A percentile compares a stretch with the other conserved stretches of the same genome.
phyloP scores from a whole-genome alignment of 345 rosid genomes.

The Linum lewisii region DNA sequence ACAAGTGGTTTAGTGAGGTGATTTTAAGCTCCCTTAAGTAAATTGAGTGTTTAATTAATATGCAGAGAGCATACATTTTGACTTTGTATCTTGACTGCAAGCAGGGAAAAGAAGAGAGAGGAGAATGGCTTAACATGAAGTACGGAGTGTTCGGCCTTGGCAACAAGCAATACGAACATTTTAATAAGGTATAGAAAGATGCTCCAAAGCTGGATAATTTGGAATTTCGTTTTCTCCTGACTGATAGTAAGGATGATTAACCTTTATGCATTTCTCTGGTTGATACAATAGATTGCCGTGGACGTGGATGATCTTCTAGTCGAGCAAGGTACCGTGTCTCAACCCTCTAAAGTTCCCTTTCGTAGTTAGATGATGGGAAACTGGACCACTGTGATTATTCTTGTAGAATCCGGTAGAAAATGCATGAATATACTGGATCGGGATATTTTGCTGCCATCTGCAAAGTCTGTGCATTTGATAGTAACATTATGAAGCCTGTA shows the following conservation, averaged over 20 bases:
- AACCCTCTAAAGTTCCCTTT: not conserved
- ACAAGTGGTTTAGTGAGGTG: constrained; percentile 96
- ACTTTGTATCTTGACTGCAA: constrained; percentile 9
- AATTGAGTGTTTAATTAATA: constrained; percentile 9
- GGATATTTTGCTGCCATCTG: not conserved
- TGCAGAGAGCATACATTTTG: constrained; percentile 1
- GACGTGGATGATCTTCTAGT: constrained; percentile 64
- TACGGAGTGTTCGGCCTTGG: constrained; percentile 95
- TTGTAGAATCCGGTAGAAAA: not conserved
- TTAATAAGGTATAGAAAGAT: constrained; percentile 55
- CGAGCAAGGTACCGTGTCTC: constrained; percentile 57
- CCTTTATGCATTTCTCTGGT: not conserved
- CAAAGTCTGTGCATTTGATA: not conserved
- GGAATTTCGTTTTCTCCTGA: not conserved
- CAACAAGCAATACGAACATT: constrained; percentile 92
- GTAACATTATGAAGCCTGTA: not conserved
- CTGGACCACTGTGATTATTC: not conserved
- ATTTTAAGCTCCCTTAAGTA: constrained; percentile 11
- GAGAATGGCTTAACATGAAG: constrained; percentile 60
- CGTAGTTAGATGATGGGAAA: not conserved
- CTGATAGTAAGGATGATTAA: not conserved
- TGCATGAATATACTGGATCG: too few species aligned
- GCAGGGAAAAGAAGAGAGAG: constrained; percentile 59
- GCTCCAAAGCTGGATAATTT: not conserved
- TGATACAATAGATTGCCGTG: constrained; percentile 53